Conservation (phyloP, 129 eudicot genomes). For the Heracleum sosnowskyi region DNA sequence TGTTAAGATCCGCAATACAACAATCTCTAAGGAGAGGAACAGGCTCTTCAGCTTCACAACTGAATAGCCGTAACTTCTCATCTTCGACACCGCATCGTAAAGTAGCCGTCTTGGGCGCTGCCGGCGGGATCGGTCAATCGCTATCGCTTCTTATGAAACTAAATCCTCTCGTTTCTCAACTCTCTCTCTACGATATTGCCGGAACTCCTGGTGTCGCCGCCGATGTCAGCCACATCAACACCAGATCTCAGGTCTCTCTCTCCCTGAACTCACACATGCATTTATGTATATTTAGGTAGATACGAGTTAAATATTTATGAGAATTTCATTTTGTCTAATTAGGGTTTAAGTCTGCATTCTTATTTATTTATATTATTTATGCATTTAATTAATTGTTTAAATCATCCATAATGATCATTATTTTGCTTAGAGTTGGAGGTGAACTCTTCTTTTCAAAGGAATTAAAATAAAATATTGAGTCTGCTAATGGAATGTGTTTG, state of each 20-base stretch:
- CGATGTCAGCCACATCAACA: slow-evolving; percentile 96
- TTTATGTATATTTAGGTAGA: too few species aligned
- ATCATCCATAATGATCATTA: too few species aligned
- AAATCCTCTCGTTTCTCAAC: slow-evolving; percentile 78
- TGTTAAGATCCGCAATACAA: not conserved
- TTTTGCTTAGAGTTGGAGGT: too few species aligned
- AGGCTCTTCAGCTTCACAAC: not conserved
- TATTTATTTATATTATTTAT: too few species aligned
- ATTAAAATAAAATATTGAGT: too few species aligned
- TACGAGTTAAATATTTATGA: too few species aligned
- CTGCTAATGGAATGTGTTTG: not conserved
- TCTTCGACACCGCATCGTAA: not conserved
- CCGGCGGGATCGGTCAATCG: slow-evolving; percentile 98
- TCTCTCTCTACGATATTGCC: slow-evolving; percentile 70
- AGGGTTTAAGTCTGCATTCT: too few species aligned
- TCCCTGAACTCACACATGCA: too few species aligned
- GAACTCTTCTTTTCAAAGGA: too few species aligned
- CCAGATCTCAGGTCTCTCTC: slow-evolving; percentile 69
- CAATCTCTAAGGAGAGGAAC: not conserved
- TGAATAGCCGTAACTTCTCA: not conserved
- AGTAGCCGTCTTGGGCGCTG: slow-evolving; percentile 51
- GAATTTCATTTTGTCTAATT: too few species aligned
- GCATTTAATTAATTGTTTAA: too few species aligned
- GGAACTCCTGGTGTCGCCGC: slow-evolving; percentile 87
- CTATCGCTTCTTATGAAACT: slow-evolving; percentile 71